A percentile compares a stretch with the other conserved stretches of the same genome.
Evolutionary conservation across 202 grass and related monocot species (phyloP).

Genomic region (Digitaria exilis): DNA sequence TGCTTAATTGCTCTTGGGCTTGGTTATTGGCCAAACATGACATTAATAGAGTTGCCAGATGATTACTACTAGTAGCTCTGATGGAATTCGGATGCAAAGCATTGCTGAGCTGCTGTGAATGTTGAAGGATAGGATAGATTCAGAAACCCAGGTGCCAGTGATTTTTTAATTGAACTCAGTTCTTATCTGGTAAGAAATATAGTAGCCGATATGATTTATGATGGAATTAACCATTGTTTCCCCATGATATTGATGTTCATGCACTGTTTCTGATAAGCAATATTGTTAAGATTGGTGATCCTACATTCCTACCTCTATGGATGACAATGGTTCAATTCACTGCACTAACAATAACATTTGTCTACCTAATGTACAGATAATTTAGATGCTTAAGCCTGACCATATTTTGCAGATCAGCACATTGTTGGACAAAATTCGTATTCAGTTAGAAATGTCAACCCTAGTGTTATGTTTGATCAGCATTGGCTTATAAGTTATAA

Average conservation of each 20-base stretch:
- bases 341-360: constrained; percentile 12
- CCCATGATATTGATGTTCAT: neutral
- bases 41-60: too few relatives aligned
- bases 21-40: neutral
- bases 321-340: neutral
- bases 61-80: too few relatives aligned
- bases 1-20: constrained; percentile 5
- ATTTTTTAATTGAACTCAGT: neutral
- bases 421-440: neutral
- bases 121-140: neutral
- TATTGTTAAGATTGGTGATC: neutral
- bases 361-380: neutral
- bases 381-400: neutral
- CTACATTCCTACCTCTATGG: neutral
- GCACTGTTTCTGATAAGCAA: neutral
- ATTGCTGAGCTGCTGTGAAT: neutral
- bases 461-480: neutral
- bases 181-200: neutral
- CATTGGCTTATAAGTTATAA: neutral
- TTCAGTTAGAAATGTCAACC: neutral
- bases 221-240: neutral
- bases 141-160: neutral
- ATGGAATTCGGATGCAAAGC: neutral
- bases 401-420: neutral
- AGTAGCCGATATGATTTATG: neutral